Evolutionary conservation across 495 filamentous ascomycete species (phyloP), one percentile per base, ranked within the genome.

Genomic region (Symbiotaphrina buchneri): DNA sequence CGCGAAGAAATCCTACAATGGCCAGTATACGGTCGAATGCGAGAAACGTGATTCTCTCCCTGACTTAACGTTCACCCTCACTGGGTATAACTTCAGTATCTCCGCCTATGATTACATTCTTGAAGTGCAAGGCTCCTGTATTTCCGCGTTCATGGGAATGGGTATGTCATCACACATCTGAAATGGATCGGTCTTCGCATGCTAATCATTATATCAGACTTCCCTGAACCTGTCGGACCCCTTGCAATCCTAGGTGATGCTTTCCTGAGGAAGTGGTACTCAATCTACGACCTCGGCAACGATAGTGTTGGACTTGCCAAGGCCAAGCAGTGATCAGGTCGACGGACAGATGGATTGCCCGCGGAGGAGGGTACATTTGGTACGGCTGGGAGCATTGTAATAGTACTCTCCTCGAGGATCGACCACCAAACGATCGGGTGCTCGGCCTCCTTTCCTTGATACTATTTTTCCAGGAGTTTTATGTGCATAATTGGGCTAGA

Each of bases 131-230:
- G 87, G 90, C 37, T 80, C 72, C 47, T 99, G 90, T 58, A 91
- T 99, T 55, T 91, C 81, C 30, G 72, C 78, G 39, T 91, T 99
- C 61, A 85, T 92, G 70, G 85, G 85, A 41, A 91, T 94, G 76
- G 87, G n/a, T n/a, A n/a, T n/a, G n/a, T n/a, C n/a, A n/a, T n/a
- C n/a, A n/a, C n/a, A n/a, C n/a, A n/a, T n/a, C n/a, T n/a, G n/a
- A n/a, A n/a, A n/a, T n/a, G n/a, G n/a, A n/a, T n/a, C n/a, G n/a
- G n/a, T n/a, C n/a, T n/a, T n/a, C n/a, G n/a, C n/a, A n/a, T n/a
- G n/a, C n/a, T n/a, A n/a, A n/a, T n/a, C n/a, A n/a, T n/a, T n/a
- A n/a, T n/a, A n/a, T n/a, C n/a, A n/a, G n/a, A 95, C 53, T 78
- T 94, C 67, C 81, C 79, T 15, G 75, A 74, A 44, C 83, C 82